phyloP scores from a whole-genome alignment of 768 basidiomycete genomes.

The Auriculariales sp. region DNA sequence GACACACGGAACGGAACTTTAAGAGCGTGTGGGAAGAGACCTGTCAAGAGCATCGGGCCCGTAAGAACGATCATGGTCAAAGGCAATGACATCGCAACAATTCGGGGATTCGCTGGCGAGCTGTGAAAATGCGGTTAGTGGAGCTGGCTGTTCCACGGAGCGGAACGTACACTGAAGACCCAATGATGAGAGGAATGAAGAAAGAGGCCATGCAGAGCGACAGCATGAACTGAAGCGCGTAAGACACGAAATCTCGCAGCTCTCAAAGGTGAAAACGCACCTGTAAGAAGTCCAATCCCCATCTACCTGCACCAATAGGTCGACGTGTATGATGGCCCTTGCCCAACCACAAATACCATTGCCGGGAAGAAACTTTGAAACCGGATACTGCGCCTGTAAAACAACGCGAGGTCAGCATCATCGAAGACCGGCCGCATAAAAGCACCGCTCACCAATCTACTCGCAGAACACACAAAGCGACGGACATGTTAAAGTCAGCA shows the following conservation, averaged over 20 bases:
- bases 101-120: constrained; percentile 12
- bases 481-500: too few relatives aligned
- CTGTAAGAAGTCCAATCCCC: constrained; percentile 16
- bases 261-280: constrained; percentile 4
- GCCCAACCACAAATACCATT: constrained; percentile 14
- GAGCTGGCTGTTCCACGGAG: too few relatives aligned
- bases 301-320: constrained; percentile 16
- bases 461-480: too few relatives aligned
- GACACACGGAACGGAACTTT: constrained; percentile 17
- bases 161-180: constrained; percentile 15
- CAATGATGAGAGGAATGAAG: constrained; percentile 16
- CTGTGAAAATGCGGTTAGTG: constrained; percentile 4
- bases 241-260: neutral
- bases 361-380: constrained; percentile 14
- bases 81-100: constrained; percentile 16
- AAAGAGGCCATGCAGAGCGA: constrained; percentile 13
- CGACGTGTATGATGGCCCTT: constrained; percentile 12
- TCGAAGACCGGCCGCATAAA: too few relatives aligned
- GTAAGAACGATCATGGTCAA: constrained; percentile 15
- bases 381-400: constrained; percentile 17
- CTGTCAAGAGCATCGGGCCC: constrained; percentile 16
- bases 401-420: too few relatives aligned
- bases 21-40: constrained; percentile 13
- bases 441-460: too few relatives aligned
- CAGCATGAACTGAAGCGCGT: constrained; percentile 7